Evolutionary conservation across 1,284 basidiomycete species (phyloP).

Genomic region (Vanrija sp.): DNA sequence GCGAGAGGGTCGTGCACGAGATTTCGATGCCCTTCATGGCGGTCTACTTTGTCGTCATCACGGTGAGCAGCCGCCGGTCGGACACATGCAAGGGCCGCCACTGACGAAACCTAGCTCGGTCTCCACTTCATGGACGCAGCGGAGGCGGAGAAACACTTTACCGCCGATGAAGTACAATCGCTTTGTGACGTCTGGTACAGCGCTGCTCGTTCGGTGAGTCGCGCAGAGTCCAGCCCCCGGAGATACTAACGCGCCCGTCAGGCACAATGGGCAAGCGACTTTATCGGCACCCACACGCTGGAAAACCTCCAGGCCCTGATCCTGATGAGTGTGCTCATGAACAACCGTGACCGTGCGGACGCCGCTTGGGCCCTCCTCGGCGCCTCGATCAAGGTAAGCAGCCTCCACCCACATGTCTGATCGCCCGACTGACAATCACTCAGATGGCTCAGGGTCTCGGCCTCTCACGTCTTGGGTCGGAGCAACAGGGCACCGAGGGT

Average conservation of each 20-base stretch:
- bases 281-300: slow-evolving; percentile 45
- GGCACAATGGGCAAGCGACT: slow-evolving; percentile 47
- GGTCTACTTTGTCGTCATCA: slow-evolving; percentile 45
- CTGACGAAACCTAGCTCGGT: slow-evolving; percentile 32
- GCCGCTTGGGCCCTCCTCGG: slow-evolving; percentile 50
- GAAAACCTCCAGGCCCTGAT: slow-evolving; percentile 46
- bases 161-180: slow-evolving; percentile 35
- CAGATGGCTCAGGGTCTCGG: slow-evolving; percentile 50
- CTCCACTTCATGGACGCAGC: slow-evolving; percentile 46
- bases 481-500: slow-evolving; percentile 41
- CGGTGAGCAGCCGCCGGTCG: slow-evolving; percentile 23
- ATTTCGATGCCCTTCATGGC: slow-evolving; percentile 47
- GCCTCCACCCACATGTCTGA: not conserved
- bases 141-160: slow-evolving; percentile 42
- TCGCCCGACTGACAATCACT: slow-evolving; percentile 5
- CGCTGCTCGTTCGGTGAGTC: slow-evolving; percentile 23
- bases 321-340: slow-evolving; percentile 47
- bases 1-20: slow-evolving; percentile 39
- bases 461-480: slow-evolving; percentile 48
- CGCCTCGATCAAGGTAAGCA: slow-evolving; percentile 41
- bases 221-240: not conserved
- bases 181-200: slow-evolving; percentile 45
- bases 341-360: slow-evolving; percentile 49
- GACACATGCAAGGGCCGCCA: not conserved
- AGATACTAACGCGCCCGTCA: slow-evolving; percentile 10